Percentiles rank a stretch among this genome's conserved stretches.
These are phyloP conservation scores for Colletotrichum tofieldiae DNA, from an alignment of 2,329 filamentous ascomycete genomes.

Conservation along the genomic window DNA sequence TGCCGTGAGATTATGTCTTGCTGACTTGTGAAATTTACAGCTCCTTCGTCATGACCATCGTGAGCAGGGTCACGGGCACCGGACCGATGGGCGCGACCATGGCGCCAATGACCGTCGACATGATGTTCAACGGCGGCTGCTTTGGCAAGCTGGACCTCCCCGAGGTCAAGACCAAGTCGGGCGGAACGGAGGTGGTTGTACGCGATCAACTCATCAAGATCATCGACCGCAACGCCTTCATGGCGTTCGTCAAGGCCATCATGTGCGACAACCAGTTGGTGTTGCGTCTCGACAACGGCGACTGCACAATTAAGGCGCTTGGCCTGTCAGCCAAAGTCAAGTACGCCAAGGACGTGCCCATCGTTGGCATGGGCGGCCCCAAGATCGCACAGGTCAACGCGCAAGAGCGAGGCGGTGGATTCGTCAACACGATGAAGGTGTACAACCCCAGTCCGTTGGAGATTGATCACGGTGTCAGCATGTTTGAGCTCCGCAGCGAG, in stretches of 20 bases:
- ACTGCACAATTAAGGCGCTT: slow-evolving; percentile 49
- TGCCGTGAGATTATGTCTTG: neutral
- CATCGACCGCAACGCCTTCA: slow-evolving; percentile 48
- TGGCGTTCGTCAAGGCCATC: slow-evolving; percentile 51
- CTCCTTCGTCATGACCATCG: slow-evolving; percentile 50
- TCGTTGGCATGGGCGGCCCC: slow-evolving; percentile 49
- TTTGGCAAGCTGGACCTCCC: slow-evolving; percentile 52
- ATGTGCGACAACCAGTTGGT: slow-evolving; percentile 49
- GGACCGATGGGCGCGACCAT: slow-evolving; percentile 52
- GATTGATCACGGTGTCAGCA: slow-evolving; percentile 50
- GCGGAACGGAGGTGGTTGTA: slow-evolving; percentile 48
- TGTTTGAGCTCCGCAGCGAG: slow-evolving; percentile 52
- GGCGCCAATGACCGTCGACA: slow-evolving; percentile 48
- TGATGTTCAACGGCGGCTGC: slow-evolving; percentile 50
- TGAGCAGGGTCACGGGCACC: slow-evolving; percentile 51
- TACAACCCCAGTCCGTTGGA: slow-evolving; percentile 52
- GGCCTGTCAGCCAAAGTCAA: slow-evolving; percentile 46
- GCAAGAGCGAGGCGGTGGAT: slow-evolving; percentile 42
- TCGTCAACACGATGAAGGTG: slow-evolving; percentile 47
- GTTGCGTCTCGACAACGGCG: slow-evolving; percentile 50
- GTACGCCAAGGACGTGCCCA: slow-evolving; percentile 49
- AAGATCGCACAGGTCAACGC: slow-evolving; percentile 45
- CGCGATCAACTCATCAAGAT: slow-evolving; percentile 50
- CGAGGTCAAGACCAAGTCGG: slow-evolving; percentile 49
- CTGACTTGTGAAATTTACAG: slow-evolving; percentile 44